A percentile compares a stretch with the other conserved stretches of the same genome.
phyloP scores from a whole-genome alignment of 2,329 filamentous ascomycete genomes.

The Uncinocarpus reesii region DNA sequence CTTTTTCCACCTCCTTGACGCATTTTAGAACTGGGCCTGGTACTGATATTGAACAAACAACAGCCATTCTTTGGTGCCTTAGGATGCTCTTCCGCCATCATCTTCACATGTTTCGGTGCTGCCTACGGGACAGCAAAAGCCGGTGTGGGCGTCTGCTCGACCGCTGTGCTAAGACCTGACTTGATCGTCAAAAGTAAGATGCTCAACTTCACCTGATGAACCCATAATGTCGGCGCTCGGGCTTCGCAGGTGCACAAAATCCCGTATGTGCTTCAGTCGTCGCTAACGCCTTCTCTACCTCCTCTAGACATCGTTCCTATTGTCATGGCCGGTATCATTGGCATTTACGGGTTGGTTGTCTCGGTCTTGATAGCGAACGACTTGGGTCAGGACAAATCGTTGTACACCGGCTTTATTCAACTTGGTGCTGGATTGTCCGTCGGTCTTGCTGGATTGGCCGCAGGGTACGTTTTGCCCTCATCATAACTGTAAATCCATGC shows the following conservation, averaged over 20 bases:
- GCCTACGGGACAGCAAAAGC: slow-evolving; percentile 99
- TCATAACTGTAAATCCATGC: neutral
- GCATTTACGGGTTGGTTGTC: slow-evolving; percentile 90
- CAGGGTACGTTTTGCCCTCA: slow-evolving; percentile 44
- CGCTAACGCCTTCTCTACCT: slow-evolving; percentile 15
- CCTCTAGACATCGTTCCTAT: slow-evolving; percentile 87
- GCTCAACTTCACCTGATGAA: neutral
- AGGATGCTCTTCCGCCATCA: slow-evolving; percentile 89
- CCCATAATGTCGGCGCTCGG: neutral
- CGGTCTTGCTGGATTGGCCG: slow-evolving; percentile 71
- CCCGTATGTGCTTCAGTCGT: neutral
- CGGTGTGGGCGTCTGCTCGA: slow-evolving; percentile 94
- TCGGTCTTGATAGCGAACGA: slow-evolving; percentile 78
- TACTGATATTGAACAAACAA: slow-evolving; percentile 12
- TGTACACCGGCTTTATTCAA: slow-evolving; percentile 78
- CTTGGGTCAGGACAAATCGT: slow-evolving; percentile 58
- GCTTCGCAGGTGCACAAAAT: neutral
- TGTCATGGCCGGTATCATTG: slow-evolving; percentile 99
- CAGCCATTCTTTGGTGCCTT: slow-evolving; percentile 93
- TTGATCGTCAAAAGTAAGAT: slow-evolving; percentile 96
- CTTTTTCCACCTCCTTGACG: too few species aligned
- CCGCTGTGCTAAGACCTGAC: slow-evolving; percentile 96
- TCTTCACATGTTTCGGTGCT: slow-evolving; percentile 93
- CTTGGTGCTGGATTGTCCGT: slow-evolving; percentile 73
- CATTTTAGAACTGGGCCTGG: neutral